Base-by-base conservation (phyloP, 1,284 basidiomycete genomes). In the Cryptococcus wingfieldii region DNA sequence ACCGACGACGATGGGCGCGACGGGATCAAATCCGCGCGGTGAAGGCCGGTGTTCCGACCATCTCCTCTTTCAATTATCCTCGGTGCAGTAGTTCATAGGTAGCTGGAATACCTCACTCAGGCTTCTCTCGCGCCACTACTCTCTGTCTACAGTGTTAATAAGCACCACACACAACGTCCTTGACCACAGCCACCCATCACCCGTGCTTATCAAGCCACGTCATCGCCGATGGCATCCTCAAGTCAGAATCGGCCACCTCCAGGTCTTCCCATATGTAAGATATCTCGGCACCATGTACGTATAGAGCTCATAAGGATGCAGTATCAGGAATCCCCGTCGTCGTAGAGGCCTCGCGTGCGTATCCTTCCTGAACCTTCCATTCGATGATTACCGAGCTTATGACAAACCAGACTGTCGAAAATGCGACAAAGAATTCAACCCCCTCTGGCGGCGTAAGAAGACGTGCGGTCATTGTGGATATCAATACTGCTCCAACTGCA, bases 301-400 rank as follows among this genome's bases (percentile, higher is more conserved):
- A 18, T 37, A 12, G 14, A 43, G 27, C 31, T 41, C 1, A 27
- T 16, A 31, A 38, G 6, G 38, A 14, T 49, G 10, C 54, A 77
- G 75, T 77, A 49, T 77, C 76, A n/a, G 76, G 76, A 9, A 70
- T 70, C 16, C 76, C 76, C 18, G 72, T 74, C 7, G 48, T 75
- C 10, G 59, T 66, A 19, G 75, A 76, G 56, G 72, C 73, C 2
- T 58, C 63, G 31, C 48, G 75, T 75, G 47, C 55, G 75, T 62
- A 4, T 25, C 14, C 14, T 23, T 19, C 2, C 23, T 23, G 4
- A 47, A 37, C 37, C 25, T 19, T 23, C 31, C 31, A 1, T 8
- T 5, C 7, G 31, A 34, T 23, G 31, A 34, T 8, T 10, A 34
- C 31, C 31, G 10, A 34, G 42, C 9, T 25, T 38, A 31, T 8